phyloP scores from a whole-genome alignment of 805 yeast genomes.

The Cyberlindnera misumaiensis region DNA sequence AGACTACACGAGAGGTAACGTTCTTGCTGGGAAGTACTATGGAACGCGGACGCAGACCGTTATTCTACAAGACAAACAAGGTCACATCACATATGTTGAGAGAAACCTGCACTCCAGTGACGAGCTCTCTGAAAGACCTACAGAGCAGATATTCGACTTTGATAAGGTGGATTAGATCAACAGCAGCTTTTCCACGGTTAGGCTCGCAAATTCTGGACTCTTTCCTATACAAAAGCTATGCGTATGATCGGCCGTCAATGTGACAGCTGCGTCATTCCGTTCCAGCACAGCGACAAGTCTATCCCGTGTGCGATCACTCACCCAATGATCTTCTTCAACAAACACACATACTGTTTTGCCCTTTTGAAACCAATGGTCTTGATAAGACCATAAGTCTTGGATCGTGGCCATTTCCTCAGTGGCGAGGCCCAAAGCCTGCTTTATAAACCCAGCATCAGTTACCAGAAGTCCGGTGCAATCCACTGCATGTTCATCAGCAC shows the following conservation, averaged over 20 bases:
- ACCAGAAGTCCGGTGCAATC: conserved; percentile 37
- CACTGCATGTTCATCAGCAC: conserved; percentile 8
- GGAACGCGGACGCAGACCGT: conserved; percentile 90
- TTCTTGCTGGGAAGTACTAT: conserved; percentile 50
- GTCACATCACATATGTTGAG: conserved; percentile 57
- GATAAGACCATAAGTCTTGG: conserved; percentile 40
- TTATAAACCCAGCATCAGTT: conserved; percentile 36
- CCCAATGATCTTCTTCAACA: conserved; percentile 63
- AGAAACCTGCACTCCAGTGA: conserved; percentile 49
- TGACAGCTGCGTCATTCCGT: conserved; percentile 22
- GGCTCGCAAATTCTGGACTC: conserved; percentile 38
- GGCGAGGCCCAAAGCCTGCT: conserved; percentile 52
- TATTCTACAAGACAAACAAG: conserved; percentile 45
- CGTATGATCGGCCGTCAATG: conserved; percentile 33
- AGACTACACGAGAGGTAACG: conserved; percentile 26
- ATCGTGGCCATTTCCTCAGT: conserved; percentile 52
- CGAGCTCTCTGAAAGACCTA: conserved; percentile 22
- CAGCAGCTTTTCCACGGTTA: conserved; percentile 24
- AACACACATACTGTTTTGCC: conserved; percentile 46
- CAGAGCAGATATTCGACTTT: conserved; percentile 18
- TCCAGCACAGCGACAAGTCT: conserved; percentile 29
- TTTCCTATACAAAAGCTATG: conserved; percentile 60
- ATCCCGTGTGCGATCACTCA: conserved; percentile 43
- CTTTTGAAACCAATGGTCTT: conserved; percentile 36
- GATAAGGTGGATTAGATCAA: background rate